Conservation (phyloP, 2,329 filamentous ascomycete genomes). For the Aspergillus sp. region DNA sequence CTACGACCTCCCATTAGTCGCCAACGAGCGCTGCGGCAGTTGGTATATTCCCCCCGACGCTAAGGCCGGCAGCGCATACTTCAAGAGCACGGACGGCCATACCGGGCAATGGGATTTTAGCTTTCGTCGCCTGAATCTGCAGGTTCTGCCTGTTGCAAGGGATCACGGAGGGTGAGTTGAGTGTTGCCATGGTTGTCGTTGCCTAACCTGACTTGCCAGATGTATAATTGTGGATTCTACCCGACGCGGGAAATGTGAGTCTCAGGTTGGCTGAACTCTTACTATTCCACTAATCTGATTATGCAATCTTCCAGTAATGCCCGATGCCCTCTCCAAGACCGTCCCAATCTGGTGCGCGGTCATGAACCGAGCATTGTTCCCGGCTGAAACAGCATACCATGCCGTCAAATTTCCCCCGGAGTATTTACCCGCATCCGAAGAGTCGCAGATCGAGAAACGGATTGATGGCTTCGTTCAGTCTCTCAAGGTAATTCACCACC, state of each 20-base stretch:
- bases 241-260: constrained; percentile 70
- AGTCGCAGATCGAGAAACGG: constrained; percentile 63
- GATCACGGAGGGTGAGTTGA: constrained; percentile 54
- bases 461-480: constrained; percentile 50
- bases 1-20: constrained; percentile 61
- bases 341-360: constrained; percentile 90
- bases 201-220: constrained; percentile 14
- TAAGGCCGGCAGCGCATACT: constrained; percentile 75
- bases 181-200: background rate
- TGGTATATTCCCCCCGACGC: constrained; percentile 70
- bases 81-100: constrained; percentile 97
- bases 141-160: constrained; percentile 63
- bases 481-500: constrained; percentile 32
- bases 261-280: background rate
- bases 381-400: constrained; percentile 42
- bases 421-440: constrained; percentile 65
- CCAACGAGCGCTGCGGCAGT: constrained; percentile 90
- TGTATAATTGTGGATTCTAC: constrained; percentile 87
- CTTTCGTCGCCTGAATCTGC: constrained; percentile 72
- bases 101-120: constrained; percentile 86
- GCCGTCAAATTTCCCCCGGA: constrained; percentile 62
- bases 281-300: constrained; percentile 7
- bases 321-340: constrained; percentile 88
- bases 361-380: constrained; percentile 71
- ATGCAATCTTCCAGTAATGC: constrained; percentile 55